Evolutionary conservation across 495 filamentous ascomycete species (phyloP).

Genomic region (Platismatia glauca): DNA sequence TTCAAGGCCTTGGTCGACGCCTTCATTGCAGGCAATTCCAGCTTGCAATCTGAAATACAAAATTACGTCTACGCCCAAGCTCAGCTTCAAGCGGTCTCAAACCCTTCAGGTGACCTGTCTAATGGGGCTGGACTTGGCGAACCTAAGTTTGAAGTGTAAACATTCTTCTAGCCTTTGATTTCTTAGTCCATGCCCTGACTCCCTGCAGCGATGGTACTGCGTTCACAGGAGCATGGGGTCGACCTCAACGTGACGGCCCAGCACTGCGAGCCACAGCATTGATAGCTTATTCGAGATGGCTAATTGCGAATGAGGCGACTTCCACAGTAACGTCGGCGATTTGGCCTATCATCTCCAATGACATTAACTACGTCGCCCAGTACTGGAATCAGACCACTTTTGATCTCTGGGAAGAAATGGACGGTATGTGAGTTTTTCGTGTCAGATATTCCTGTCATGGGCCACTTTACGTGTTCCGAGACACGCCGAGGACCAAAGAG

Average conservation of each 20-base stretch:
- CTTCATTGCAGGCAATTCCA: conserved; percentile 36
- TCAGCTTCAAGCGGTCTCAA: conserved; percentile 43
- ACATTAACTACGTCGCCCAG: conserved; percentile 56
- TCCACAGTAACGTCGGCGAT: conserved; percentile 30
- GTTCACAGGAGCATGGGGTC: conserved; percentile 51
- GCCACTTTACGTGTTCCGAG: not conserved
- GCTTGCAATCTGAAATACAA: conserved; percentile 37
- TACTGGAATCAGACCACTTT: conserved; percentile 52
- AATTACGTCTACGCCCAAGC: conserved; percentile 48
- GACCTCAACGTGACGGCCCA: conserved; percentile 56
- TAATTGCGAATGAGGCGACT: conserved; percentile 37
- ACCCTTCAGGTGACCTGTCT: conserved; percentile 45
- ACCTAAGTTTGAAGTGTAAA: conserved; percentile 46
- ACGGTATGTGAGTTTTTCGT: conserved; percentile 32
- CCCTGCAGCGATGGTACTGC: conserved; percentile 33
- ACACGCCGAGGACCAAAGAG: not conserved
- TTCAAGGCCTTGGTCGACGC: conserved; percentile 47
- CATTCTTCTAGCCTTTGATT: not conserved
- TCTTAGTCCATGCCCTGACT: not conserved
- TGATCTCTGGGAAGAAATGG: conserved; percentile 64
- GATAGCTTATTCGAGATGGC: conserved; percentile 33
- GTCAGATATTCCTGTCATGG: not conserved
- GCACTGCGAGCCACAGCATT: conserved; percentile 33
- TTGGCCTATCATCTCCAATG: conserved; percentile 50
- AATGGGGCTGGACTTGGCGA: conserved; percentile 49